Conservation (phyloP, 2,329 filamentous ascomycete species). For the Ceratocystis cubensis region DNA sequence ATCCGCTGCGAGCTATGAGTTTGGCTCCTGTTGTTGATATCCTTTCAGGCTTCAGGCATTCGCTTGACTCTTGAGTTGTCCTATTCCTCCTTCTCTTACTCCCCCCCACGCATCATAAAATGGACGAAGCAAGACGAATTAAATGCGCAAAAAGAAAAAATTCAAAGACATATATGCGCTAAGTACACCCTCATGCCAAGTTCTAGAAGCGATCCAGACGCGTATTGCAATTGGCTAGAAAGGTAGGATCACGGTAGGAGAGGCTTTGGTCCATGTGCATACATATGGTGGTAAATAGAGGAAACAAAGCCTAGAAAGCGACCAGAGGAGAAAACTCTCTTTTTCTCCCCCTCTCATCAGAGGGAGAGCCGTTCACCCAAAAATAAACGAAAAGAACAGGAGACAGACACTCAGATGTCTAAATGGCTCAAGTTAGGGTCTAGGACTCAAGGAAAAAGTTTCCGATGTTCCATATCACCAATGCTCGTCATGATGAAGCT, state of each 20-base stretch:
- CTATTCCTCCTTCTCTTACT: background rate
- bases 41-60: background rate
- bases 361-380: background rate
- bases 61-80: background rate
- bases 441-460: background rate
- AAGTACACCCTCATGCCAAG: background rate
- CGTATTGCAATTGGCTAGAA: background rate
- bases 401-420: conserved; percentile 1
- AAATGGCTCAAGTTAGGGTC: background rate
- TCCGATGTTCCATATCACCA: conserved; percentile 2
- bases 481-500: background rate
- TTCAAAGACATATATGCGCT: background rate
- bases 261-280: background rate
- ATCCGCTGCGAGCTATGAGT: background rate
- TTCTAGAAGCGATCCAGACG: background rate
- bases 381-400: background rate
- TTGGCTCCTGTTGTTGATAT: background rate
- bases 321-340: background rate
- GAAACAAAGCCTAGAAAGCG: background rate
- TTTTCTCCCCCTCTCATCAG: background rate
- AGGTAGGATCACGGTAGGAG: background rate
- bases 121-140: background rate
- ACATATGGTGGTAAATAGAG: background rate
- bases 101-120: background rate
- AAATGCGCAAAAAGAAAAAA: background rate